These are phyloP conservation scores for Oryza officinalis DNA, from an alignment of 176 grass and related monocot species.

Conservation along the genomic window DNA sequence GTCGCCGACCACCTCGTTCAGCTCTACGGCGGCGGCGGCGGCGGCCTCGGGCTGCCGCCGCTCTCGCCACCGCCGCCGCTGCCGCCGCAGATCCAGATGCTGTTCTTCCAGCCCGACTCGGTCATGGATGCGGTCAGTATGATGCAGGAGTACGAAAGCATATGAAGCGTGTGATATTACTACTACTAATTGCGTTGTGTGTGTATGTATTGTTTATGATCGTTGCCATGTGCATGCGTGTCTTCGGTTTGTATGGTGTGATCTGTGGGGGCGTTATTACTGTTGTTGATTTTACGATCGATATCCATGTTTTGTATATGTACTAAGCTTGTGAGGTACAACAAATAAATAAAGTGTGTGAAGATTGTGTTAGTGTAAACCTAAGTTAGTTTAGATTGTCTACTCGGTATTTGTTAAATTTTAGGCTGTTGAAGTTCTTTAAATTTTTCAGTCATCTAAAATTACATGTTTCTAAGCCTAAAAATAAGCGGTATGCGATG, in stretches of 20 bases:
- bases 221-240: not conserved
- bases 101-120: constrained; percentile 20
- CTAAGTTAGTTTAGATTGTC: not conserved
- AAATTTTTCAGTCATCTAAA: too few relatives aligned
- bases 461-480: too few relatives aligned
- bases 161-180: not conserved
- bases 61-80: not conserved
- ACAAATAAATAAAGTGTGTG: not conserved
- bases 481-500: too few relatives aligned
- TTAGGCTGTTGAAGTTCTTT: too few relatives aligned
- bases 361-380: not conserved
- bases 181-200: not conserved
- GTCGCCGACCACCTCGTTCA: constrained; percentile 52
- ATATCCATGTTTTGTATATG: not conserved
- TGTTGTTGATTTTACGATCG: not conserved
- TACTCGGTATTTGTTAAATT: too few relatives aligned
- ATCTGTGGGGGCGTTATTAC: too few relatives aligned
- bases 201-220: not conserved
- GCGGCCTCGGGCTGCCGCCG: not conserved
- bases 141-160: not conserved
- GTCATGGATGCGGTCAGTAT: constrained; percentile 16
- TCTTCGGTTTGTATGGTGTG: not conserved
- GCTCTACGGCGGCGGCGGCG: constrained; percentile 52
- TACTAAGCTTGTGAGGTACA: not conserved
- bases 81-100: constrained; percentile 18